phyloP scores from a whole-genome alignment of 2,329 filamentous ascomycete genomes.

The Myotisia sp. region DNA sequence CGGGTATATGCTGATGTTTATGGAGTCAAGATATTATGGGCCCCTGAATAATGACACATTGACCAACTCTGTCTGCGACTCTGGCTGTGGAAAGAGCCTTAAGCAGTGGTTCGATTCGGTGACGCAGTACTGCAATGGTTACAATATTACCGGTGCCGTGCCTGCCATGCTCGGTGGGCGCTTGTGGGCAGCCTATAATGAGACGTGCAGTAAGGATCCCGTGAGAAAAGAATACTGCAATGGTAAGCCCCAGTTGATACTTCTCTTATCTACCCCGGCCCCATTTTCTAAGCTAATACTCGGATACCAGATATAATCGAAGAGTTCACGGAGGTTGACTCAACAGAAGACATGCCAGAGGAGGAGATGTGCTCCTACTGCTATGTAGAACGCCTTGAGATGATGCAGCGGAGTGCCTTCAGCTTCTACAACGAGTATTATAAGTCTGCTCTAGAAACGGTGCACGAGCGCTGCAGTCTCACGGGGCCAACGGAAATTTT shows the following conservation, averaged over 20 bases:
- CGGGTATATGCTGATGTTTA: too few species aligned
- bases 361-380: conserved; percentile 16
- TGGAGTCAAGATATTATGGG: background rate
- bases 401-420: conserved; percentile 17
- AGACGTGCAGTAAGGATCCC: conserved; percentile 12
- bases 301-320: conserved; percentile 1
- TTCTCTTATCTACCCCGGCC: background rate
- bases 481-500: background rate
- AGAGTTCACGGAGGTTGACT: conserved; percentile 10
- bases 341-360: conserved; percentile 10
- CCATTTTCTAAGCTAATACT: background rate
- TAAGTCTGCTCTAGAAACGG: conserved; percentile 5
- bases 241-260: background rate
- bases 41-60: background rate
- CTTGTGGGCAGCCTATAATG: conserved; percentile 11
- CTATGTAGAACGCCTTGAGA: conserved; percentile 10
- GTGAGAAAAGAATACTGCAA: conserved; percentile 10
- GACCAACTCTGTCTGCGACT: background rate
- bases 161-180: conserved; percentile 7
- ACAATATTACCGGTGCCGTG: background rate
- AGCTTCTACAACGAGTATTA: conserved; percentile 12
- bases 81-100: background rate
- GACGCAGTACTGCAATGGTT: background rate
- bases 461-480: conserved; percentile 5
- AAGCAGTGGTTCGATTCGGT: background rate